Percentiles rank a stretch among this genome's conserved stretches.
Conservation (phyloP, 768 basidiomycete genomes). For the Suillus paluster region DNA sequence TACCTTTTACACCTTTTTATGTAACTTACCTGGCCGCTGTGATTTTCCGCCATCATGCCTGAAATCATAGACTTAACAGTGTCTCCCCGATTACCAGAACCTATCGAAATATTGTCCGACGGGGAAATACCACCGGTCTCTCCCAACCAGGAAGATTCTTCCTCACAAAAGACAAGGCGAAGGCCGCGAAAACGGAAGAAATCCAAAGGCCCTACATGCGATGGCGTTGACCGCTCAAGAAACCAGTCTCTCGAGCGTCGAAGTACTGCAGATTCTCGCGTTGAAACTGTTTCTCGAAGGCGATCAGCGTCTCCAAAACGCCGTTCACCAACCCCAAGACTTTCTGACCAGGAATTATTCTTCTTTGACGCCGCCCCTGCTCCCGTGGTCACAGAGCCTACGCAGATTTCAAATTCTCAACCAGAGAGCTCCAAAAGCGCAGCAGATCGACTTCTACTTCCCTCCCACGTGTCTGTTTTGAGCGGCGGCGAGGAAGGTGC, state of each 20-base stretch:
- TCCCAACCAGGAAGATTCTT: constrained; percentile 6
- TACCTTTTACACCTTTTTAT: constrained; percentile 1
- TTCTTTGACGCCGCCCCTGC: constrained; percentile 54
- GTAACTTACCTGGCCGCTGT: not conserved
- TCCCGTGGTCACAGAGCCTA: constrained; percentile 27
- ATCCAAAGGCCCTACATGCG: constrained; percentile 20
- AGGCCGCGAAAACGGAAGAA: constrained; percentile 33
- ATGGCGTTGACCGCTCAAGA: constrained; percentile 23
- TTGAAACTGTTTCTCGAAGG: constrained; percentile 30
- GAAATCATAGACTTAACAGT: constrained; percentile 40
- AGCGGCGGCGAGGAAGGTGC: constrained; percentile 32
- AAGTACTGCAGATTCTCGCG: constrained; percentile 7
- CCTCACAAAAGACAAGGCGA: constrained; percentile 25
- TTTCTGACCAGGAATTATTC: constrained; percentile 41
- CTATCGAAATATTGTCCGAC: constrained; percentile 37
- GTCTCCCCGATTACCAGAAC: constrained; percentile 29
- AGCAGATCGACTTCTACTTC: constrained; percentile 52
- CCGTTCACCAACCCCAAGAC: constrained; percentile 19
- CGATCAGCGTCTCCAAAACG: constrained; percentile 45
- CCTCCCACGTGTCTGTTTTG: constrained; percentile 70
- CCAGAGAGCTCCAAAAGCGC: constrained; percentile 23
- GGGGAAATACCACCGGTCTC: constrained; percentile 12
- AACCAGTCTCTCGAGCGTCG: constrained; percentile 21
- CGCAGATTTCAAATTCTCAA: constrained; percentile 14
- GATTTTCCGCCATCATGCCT: constrained; percentile 19